Base-by-base conservation (phyloP, 164 flowering plant species). In the Taxillus chinensis region DNA sequence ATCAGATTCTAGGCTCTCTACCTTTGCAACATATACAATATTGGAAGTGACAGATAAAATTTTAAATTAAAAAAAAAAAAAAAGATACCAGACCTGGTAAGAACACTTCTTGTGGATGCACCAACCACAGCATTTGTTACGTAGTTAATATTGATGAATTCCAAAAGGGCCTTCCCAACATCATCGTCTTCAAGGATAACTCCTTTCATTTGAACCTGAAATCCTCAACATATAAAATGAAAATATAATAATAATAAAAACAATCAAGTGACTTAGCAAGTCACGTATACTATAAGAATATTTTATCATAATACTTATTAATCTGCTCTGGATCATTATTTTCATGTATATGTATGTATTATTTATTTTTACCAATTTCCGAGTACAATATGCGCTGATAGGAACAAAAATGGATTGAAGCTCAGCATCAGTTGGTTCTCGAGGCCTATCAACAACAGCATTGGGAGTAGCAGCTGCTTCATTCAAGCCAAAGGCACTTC, bases 131-230 rank as follows among this genome's bases (percentile, higher is more conserved):
- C 53, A 45, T 64, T 84, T 67, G 46, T 73, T 59, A 89, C 65
- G 51, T 54, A 45, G 62, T 75, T 74, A 45, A 38, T 63, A 55
- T 62, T 62, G 64, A 84, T 61, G 38, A 77, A 90, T 12, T 82
- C 86, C 55, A 81, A 10, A 37, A 93, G 39, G 57, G 83, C 83
- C 61, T 70, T 78, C 0, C 77, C n/a, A 52, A 79, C 69, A 64
- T 89, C 96, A 42, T 7, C 5, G 45, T 86, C 91, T 4, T 90
- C 92, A 16, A 90, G 68, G 12, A 93, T 60, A n/a, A 86, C 82
- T 72, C 86, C 98, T 70, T 72, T 82, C 27, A 74, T 0, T 27
- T 72, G 64, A 62, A 86, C 63, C 96, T 89, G 82, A 27, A 73
- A 69, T 56, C 46, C 59, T 12, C 45, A 45, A 48, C 46, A 11